Conservation (phyloP, 257 asterid genomes). For the Thymus mandschuricus region DNA sequence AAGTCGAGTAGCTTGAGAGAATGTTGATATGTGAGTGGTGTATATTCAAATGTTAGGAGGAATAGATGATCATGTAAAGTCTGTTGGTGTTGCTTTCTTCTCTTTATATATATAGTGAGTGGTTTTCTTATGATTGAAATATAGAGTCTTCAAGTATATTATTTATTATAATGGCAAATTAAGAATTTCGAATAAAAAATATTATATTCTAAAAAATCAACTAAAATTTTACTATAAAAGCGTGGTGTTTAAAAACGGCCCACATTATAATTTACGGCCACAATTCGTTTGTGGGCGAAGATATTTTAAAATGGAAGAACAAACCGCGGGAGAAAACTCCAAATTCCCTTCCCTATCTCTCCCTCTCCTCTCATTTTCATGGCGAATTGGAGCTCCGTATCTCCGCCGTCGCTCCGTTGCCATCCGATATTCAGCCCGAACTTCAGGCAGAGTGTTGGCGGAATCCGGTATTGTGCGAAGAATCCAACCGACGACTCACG, state of each 20-base stretch:
- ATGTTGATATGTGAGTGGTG: background rate
- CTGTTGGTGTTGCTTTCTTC: background rate
- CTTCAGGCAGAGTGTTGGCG: constrained; percentile 21
- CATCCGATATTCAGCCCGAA: constrained; percentile 23
- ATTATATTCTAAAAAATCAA: too few relatives aligned
- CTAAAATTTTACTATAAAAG: too few relatives aligned
- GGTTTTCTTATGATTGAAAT: background rate
- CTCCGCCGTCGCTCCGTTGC: constrained; percentile 31
- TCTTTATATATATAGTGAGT: too few relatives aligned
- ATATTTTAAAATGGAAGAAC: constrained; percentile 25
- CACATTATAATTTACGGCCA: constrained; percentile 25
- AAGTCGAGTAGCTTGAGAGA: background rate
- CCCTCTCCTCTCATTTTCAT: constrained; percentile 18
- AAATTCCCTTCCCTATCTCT: background rate
- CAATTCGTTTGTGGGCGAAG: constrained; percentile 22
- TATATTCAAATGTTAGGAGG: background rate
- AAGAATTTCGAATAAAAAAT: too few relatives aligned
- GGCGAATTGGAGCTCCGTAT: constrained; percentile 48
- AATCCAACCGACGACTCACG: constrained; percentile 38
- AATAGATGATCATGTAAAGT: background rate
- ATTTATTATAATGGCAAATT: too few relatives aligned
- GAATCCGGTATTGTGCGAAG: constrained; percentile 44
- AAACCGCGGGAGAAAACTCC: too few relatives aligned
- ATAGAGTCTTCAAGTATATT: background rate
- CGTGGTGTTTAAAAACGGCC: background rate